A percentile compares a stretch with the other conserved stretches of the same genome.
Conservation (phyloP, 805 yeast genomes). For the Metschnikowia lunata region DNA sequence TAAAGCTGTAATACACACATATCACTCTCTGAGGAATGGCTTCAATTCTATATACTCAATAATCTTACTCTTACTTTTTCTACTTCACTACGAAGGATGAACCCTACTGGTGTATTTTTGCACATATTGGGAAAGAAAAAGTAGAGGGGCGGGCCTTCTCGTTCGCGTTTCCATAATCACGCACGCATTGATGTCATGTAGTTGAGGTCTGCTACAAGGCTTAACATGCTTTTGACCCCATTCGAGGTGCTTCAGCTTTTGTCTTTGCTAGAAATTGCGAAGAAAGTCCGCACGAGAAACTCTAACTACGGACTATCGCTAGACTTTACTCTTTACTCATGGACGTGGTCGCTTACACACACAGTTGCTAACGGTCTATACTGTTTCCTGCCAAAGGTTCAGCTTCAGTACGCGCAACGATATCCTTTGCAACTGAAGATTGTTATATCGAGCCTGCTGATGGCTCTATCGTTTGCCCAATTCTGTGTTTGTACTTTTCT, state of each 20-base stretch:
- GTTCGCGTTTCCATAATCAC: too few relatives aligned
- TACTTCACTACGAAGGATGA: too few relatives aligned
- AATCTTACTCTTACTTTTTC: too few relatives aligned
- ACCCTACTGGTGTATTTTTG: too few relatives aligned
- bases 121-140: too few relatives aligned
- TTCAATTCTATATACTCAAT: too few relatives aligned
- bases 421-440: conserved; percentile 11
- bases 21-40: too few relatives aligned
- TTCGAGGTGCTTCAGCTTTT: conserved; percentile 8
- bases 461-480: neutral
- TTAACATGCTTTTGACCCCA: conserved; percentile 1
- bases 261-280: conserved; percentile 5
- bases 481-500: neutral
- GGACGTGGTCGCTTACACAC: conserved; percentile 9
- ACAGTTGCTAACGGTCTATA: conserved; percentile 9
- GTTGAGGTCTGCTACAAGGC: too few relatives aligned
- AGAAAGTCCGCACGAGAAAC: conserved; percentile 1
- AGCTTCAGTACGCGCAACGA: conserved; percentile 7
- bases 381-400: conserved; percentile 6
- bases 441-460: neutral
- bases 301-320: conserved; percentile 9
- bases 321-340: conserved; percentile 13
- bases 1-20: too few relatives aligned
- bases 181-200: too few relatives aligned
- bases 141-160: too few relatives aligned